These are phyloP conservation scores for Amanita rubescens DNA, from an alignment of 768 basidiomycete genomes.

Conservation along the genomic window DNA sequence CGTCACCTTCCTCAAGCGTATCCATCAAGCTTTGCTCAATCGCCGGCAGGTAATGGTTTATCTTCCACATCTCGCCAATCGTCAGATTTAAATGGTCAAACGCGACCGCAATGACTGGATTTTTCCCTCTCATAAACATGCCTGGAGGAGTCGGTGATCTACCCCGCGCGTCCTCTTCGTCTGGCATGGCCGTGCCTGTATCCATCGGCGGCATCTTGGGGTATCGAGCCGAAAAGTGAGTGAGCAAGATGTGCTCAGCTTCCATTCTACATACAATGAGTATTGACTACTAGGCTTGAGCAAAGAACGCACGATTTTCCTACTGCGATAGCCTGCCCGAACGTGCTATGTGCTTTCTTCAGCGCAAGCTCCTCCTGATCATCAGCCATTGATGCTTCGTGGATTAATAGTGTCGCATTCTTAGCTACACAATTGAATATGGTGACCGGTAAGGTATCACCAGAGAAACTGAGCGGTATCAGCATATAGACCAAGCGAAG, in stretches of 20 bases:
- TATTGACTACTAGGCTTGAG: conserved; percentile 8
- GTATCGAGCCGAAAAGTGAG: conserved; percentile 93
- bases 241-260: conserved; percentile 80
- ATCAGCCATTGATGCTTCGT: conserved; percentile 91
- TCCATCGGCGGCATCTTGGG: conserved; percentile 71
- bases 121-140: conserved; percentile 6
- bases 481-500: conserved; percentile 23
- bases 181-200: conserved; percentile 11
- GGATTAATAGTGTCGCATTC: conserved; percentile 76
- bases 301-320: conserved; percentile 49
- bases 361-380: conserved; percentile 67
- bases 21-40: conserved; percentile 59
- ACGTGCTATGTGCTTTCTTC: conserved; percentile 82
- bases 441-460: conserved; percentile 78
- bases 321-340: conserved; percentile 79
- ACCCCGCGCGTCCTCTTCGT: neutral
- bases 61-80: conserved; percentile 81
- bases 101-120: conserved; percentile 62
- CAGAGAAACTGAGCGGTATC: conserved; percentile 66
- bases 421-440: conserved; percentile 57
- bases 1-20: conserved; percentile 41
- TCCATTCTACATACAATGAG: conserved; percentile 53
- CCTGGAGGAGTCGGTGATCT: neutral
- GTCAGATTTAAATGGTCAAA: conserved; percentile 73
- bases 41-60: conserved; percentile 66